A percentile compares a stretch with the other conserved stretches of the same genome.
Conservation (phyloP, 768 basidiomycete species). For the Boletus huronensis region DNA sequence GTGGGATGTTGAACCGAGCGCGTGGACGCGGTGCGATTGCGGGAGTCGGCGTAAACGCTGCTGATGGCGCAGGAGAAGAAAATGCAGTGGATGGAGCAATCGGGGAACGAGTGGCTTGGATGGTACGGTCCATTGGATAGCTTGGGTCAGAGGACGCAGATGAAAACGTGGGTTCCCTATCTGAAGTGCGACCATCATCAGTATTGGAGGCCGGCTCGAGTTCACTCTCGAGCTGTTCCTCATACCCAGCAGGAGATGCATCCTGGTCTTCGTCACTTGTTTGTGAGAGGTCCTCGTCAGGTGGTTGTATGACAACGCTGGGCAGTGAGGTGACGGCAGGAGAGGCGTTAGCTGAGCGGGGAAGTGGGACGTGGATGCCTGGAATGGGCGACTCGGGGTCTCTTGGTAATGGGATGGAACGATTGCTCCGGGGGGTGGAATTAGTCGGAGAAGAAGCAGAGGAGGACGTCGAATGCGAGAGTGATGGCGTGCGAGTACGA, state of each 20-base stretch:
- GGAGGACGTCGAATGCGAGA: slow-evolving; percentile 57
- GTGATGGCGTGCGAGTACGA: slow-evolving; percentile 61
- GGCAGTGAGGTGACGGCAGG: slow-evolving; percentile 38
- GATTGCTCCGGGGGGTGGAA: slow-evolving; percentile 60
- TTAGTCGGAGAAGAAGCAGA: slow-evolving; percentile 54
- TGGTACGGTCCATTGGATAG: slow-evolving; percentile 30
- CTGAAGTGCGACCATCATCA: slow-evolving; percentile 27
- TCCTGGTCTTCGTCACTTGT: slow-evolving; percentile 14
- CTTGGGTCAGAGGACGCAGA: slow-evolving; percentile 51
- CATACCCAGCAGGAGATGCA: background rate
- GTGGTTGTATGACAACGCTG: slow-evolving; percentile 22
- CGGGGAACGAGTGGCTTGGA: slow-evolving; percentile 32
- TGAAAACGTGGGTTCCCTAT: slow-evolving; percentile 66
- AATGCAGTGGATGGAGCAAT: slow-evolving; percentile 39
- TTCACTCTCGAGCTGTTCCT: slow-evolving; percentile 20
- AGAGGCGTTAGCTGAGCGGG: slow-evolving; percentile 48
- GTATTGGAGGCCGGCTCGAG: slow-evolving; percentile 19
- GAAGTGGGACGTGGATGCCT: slow-evolving; percentile 48
- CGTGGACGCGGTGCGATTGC: slow-evolving; percentile 58
- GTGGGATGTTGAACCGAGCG: slow-evolving; percentile 56
- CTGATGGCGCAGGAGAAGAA: slow-evolving; percentile 54
- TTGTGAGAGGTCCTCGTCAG: slow-evolving; percentile 14
- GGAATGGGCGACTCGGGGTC: slow-evolving; percentile 47
- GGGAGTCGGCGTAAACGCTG: slow-evolving; percentile 67
- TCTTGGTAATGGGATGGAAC: slow-evolving; percentile 39